Percentiles rank a stretch among this genome's conserved stretches.
These are phyloP conservation scores for Phytophthora quininea DNA, from an alignment of 352 stramenopile species.

Conservation along the genomic window DNA sequence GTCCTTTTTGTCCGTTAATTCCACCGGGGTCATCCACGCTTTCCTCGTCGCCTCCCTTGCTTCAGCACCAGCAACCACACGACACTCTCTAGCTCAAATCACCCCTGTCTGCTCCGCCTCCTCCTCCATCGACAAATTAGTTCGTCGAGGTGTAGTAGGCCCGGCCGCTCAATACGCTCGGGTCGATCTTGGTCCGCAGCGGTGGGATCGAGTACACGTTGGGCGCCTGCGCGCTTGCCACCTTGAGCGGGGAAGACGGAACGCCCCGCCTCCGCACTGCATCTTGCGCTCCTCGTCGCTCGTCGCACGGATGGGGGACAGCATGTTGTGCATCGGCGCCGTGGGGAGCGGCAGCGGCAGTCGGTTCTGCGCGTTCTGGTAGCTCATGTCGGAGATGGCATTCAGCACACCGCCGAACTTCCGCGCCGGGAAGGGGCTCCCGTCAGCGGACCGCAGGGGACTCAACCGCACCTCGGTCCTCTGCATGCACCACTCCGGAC, in stretches of 20 bases:
- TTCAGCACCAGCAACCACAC: slow-evolving; percentile 38
- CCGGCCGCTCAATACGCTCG: slow-evolving; percentile 56
- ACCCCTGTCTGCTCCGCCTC: slow-evolving; percentile 24
- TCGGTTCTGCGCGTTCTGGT: slow-evolving; percentile 60
- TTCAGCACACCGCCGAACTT: slow-evolving; percentile 53
- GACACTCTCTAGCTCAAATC: slow-evolving; percentile 7
- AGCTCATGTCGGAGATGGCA: slow-evolving; percentile 53
- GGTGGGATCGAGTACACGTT: slow-evolving; percentile 68
- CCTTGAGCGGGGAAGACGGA: slow-evolving; percentile 71
- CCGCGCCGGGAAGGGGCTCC: slow-evolving; percentile 27
- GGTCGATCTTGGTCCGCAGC: slow-evolving; percentile 82
- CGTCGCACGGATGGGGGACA: slow-evolving; percentile 36
- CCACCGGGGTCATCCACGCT: slow-evolving; percentile 13
- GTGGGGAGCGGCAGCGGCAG: slow-evolving; percentile 29
- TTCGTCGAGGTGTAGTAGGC: slow-evolving; percentile 57
- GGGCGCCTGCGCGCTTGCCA: slow-evolving; percentile 38
- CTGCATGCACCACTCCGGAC: slow-evolving; percentile 61
- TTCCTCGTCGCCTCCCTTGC: slow-evolving; percentile 17
- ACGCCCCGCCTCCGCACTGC: slow-evolving; percentile 29
- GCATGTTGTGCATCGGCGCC: slow-evolving; percentile 28
- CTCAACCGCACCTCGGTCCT: slow-evolving; percentile 71
- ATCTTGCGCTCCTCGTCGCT: slow-evolving; percentile 44
- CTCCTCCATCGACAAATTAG: slow-evolving; percentile 30
- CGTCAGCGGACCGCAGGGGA: slow-evolving; percentile 50
- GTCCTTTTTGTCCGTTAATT: slow-evolving; percentile 34